Conservation (phyloP, 768 basidiomycete species). For the Naematelia encephala region DNA sequence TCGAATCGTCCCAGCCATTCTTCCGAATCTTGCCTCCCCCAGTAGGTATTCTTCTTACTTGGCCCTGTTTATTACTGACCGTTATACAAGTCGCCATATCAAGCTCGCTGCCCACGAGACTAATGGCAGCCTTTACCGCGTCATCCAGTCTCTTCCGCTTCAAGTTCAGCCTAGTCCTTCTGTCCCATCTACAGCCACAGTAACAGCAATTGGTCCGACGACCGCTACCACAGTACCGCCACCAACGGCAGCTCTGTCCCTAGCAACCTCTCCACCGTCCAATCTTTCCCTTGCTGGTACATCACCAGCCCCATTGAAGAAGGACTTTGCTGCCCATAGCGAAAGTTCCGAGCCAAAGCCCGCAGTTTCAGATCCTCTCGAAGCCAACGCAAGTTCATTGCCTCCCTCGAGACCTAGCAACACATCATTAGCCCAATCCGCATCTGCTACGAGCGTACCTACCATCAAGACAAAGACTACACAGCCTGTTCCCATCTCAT, state of each 20-base stretch:
- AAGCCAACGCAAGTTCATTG: constrained; percentile 51
- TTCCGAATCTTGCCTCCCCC: constrained; percentile 78
- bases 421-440: constrained; percentile 11
- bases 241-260: constrained; percentile 21
- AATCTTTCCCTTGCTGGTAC: constrained; percentile 10
- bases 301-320: constrained; percentile 26
- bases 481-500: constrained; percentile 12
- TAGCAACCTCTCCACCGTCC: constrained; percentile 32
- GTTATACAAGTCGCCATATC: constrained; percentile 61
- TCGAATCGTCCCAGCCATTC: constrained; percentile 82
- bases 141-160: constrained; percentile 82
- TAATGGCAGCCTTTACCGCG: constrained; percentile 76
- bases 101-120: constrained; percentile 80
- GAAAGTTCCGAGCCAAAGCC: background rate
- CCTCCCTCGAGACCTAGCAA: background rate
- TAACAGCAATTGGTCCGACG: constrained; percentile 13
- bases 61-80: background rate
- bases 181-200: constrained; percentile 17
- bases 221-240: constrained; percentile 24
- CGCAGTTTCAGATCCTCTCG: constrained; percentile 28
- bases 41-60: constrained; percentile 15
- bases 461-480: constrained; percentile 24
- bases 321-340: constrained; percentile 19
- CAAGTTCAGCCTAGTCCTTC: constrained; percentile 53
- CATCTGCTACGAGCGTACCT: constrained; percentile 30